Conservation (phyloP, 176 grass and related monocot species). For the Areca catechu region DNA sequence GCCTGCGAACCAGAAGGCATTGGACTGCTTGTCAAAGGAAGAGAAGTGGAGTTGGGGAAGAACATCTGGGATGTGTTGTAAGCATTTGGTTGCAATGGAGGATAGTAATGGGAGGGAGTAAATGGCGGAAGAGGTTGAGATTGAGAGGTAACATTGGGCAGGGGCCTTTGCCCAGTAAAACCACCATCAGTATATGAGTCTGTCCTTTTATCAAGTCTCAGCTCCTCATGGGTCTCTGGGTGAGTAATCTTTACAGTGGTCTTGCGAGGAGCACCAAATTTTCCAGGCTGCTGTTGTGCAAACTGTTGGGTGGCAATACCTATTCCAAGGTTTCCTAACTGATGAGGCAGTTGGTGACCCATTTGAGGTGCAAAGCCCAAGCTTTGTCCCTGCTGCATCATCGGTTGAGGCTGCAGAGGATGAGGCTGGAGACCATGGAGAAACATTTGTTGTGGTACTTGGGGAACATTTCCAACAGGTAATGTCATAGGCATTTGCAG, state of each 20-base stretch:
- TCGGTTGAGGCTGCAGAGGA: slow-evolving; percentile 46
- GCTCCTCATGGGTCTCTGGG: slow-evolving; percentile 79
- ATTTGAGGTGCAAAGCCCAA: slow-evolving; percentile 39
- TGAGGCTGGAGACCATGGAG: slow-evolving; percentile 45
- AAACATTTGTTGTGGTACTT: slow-evolving; percentile 53
- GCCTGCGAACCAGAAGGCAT: slow-evolving; percentile 45
- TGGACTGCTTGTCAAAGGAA: slow-evolving; percentile 37
- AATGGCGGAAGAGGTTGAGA: slow-evolving; percentile 28
- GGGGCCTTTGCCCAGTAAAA: slow-evolving; percentile 35
- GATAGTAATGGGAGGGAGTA: slow-evolving; percentile 30
- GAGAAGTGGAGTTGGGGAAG: slow-evolving; percentile 25
- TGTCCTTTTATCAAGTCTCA: slow-evolving; percentile 50
- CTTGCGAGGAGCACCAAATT: slow-evolving; percentile 37
- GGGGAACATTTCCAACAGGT: slow-evolving; percentile 40
- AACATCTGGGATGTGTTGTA: slow-evolving; percentile 48
- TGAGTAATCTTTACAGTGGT: slow-evolving; percentile 67
- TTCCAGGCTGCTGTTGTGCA: slow-evolving; percentile 44
- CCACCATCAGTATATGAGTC: slow-evolving; percentile 10
- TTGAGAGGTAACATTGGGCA: slow-evolving; percentile 31
- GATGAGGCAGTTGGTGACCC: slow-evolving; percentile 35
- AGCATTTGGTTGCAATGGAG: slow-evolving; percentile 24
- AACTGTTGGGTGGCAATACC: slow-evolving; percentile 28
- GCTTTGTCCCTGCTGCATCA: slow-evolving; percentile 74
- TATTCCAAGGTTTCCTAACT: slow-evolving; percentile 47
- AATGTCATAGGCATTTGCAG: slow-evolving; percentile 68